Percentiles rank a stretch among this genome's conserved stretches.
phyloP scores from a whole-genome alignment of 768 basidiomycete species.

The Coprinopsis marcescibilis region DNA sequence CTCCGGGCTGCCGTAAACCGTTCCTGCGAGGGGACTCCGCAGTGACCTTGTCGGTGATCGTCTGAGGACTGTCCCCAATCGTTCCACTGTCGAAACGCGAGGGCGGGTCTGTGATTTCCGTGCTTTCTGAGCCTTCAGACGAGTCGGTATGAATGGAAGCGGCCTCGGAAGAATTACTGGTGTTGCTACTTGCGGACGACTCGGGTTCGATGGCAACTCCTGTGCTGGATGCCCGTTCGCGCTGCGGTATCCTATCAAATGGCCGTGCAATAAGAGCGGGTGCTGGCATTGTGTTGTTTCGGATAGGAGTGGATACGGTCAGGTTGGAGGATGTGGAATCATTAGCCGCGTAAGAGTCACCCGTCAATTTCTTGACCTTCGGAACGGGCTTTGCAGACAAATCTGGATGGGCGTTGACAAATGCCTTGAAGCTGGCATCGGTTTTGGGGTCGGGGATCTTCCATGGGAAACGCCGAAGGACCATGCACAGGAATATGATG shows the following conservation, averaged over 20 bases:
- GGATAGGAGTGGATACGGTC: neutral
- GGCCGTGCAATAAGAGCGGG: constrained; percentile 16
- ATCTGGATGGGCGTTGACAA: constrained; percentile 91
- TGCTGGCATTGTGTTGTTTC: constrained; percentile 27
- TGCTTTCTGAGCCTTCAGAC: constrained; percentile 34
- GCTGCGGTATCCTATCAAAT: constrained; percentile 20
- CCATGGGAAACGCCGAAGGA: constrained; percentile 96
- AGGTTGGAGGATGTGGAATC: constrained; percentile 11
- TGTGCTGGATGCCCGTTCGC: constrained; percentile 31
- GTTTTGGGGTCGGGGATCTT: constrained; percentile 94
- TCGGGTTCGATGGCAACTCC: constrained; percentile 23
- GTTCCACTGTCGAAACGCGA: constrained; percentile 35
- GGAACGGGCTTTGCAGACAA: constrained; percentile 48
- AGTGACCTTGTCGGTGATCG: constrained; percentile 13
- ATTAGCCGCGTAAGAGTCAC: constrained; percentile 3
- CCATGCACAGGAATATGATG: constrained; percentile 99
- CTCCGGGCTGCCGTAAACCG: constrained; percentile 9
- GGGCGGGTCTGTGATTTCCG: constrained; percentile 44
- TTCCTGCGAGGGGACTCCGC: constrained; percentile 16
- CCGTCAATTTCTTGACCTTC: constrained; percentile 21
- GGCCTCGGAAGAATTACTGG: constrained; percentile 36
- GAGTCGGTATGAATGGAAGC: constrained; percentile 40
- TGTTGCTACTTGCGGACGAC: constrained; percentile 31
- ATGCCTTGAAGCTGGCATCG: constrained; percentile 87
- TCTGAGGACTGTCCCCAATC: constrained; percentile 17